phyloP scores from a whole-genome alignment of 257 asterid genomes.

The Cinchona pubescens region DNA sequence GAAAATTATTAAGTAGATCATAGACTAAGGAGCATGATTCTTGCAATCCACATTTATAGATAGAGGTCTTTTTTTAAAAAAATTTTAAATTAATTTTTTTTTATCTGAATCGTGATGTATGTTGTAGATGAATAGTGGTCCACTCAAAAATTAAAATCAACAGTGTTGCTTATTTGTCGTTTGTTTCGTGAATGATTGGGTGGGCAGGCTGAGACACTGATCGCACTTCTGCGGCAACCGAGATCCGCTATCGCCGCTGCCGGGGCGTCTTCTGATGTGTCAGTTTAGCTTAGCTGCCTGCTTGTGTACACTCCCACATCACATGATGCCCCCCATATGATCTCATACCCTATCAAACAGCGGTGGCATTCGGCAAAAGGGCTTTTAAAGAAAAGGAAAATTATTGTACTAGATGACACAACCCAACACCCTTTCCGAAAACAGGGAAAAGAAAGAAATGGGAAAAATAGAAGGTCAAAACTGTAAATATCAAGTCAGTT shows the following conservation, averaged over 20 bases:
- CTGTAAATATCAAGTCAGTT: conserved; percentile 18
- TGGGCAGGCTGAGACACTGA: conserved; percentile 82
- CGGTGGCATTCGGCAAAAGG: background rate
- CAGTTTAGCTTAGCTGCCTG: conserved; percentile 26
- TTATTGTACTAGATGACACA: too few relatives aligned
- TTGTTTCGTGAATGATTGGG: conserved; percentile 15
- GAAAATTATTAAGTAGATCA: too few relatives aligned
- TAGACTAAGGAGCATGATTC: too few relatives aligned
- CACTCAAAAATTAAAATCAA: too few relatives aligned
- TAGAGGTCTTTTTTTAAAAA: too few relatives aligned
- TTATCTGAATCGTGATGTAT: too few relatives aligned
- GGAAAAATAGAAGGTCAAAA: background rate
- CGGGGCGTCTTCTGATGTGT: conserved; percentile 42
- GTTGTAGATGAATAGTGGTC: too few relatives aligned
- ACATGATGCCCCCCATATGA: background rate
- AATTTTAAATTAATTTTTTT: too few relatives aligned
- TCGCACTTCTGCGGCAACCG: conserved; percentile 81
- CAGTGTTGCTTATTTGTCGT: conserved; percentile 12
- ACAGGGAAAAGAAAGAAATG: background rate
- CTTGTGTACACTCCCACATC: background rate
- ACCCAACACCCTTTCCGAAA: background rate
- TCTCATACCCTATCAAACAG: background rate
- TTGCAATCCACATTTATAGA: too few relatives aligned
- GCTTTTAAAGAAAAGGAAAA: background rate
- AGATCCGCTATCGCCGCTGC: conserved; percentile 72